phyloP scores from a whole-genome alignment of 495 filamentous ascomycete species.

The Copromyces sp. region DNA sequence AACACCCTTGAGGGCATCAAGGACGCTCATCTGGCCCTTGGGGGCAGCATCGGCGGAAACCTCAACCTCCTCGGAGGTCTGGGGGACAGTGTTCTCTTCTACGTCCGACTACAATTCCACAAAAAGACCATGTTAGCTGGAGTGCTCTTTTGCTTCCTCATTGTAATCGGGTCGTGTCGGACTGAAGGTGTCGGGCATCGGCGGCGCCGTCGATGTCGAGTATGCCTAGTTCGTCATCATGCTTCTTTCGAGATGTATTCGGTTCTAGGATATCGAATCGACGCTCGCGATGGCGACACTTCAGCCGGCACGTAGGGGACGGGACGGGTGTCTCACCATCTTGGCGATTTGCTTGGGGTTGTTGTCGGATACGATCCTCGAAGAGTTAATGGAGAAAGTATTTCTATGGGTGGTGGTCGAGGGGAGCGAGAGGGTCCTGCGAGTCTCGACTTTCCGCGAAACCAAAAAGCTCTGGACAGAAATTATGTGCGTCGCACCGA shows the following conservation, averaged over 20 bases:
- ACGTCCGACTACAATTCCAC: constrained; percentile 43
- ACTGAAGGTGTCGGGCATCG: background rate
- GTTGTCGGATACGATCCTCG: constrained; percentile 44
- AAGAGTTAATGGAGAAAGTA: constrained; percentile 28
- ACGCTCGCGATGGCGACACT: background rate
- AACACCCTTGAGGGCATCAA: constrained; percentile 95
- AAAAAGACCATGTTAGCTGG: constrained; percentile 15
- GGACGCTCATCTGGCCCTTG: constrained; percentile 92
- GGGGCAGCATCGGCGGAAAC: constrained; percentile 69
- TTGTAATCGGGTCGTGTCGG: background rate
- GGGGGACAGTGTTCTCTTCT: constrained; percentile 72
- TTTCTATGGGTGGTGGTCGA: background rate
- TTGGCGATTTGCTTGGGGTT: constrained; percentile 32
- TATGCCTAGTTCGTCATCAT: background rate
- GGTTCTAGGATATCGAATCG: background rate
- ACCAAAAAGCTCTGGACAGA: constrained; percentile 8
- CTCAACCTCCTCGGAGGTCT: constrained; percentile 79
- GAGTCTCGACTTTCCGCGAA: background rate
- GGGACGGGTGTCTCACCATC: constrained; percentile 37
- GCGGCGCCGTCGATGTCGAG: background rate
- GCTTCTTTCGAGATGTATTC: background rate
- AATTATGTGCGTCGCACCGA: constrained; percentile 20
- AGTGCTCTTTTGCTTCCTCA: background rate
- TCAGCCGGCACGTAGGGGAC: background rate
- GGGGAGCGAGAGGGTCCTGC: background rate